Evolutionary conservation across 768 basidiomycete genomes (phyloP).

Genomic region (Panaeolus papilionaceus): DNA sequence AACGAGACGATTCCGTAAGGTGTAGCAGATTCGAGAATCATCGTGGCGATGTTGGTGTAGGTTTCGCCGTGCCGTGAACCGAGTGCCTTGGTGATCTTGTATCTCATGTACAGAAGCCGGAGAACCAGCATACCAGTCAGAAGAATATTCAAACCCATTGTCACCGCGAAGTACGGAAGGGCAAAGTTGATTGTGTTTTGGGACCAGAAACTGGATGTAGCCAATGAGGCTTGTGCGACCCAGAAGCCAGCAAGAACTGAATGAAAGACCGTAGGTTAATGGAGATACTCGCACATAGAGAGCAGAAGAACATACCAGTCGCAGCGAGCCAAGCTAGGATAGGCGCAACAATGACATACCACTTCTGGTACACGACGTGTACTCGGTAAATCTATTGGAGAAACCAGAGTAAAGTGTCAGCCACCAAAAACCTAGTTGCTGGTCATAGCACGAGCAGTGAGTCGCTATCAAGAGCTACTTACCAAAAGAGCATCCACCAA

Average conservation of each 20-base stretch:
- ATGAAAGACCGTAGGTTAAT: background rate
- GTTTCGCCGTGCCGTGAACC: slow-evolving; percentile 19
- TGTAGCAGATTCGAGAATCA: slow-evolving; percentile 41
- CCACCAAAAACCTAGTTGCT: background rate
- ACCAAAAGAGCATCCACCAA: slow-evolving; percentile 23
- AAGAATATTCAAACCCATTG: slow-evolving; percentile 34
- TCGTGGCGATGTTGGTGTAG: slow-evolving; percentile 31
- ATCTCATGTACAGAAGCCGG: slow-evolving; percentile 32
- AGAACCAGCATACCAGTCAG: slow-evolving; percentile 33
- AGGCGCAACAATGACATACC: slow-evolving; percentile 24
- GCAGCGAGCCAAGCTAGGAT: slow-evolving; percentile 22
- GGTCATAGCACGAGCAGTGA: background rate
- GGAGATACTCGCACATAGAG: background rate
- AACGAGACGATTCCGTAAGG: slow-evolving; percentile 34
- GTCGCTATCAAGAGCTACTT: slow-evolving; percentile 7
- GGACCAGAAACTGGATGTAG: slow-evolving; percentile 24
- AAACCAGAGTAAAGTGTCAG: background rate
- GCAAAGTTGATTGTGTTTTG: slow-evolving; percentile 26
- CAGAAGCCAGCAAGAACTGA: slow-evolving; percentile 26
- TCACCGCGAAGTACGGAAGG: slow-evolving; percentile 34
- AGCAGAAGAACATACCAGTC: slow-evolving; percentile 18
- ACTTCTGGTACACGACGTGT: slow-evolving; percentile 26
- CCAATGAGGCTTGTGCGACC: slow-evolving; percentile 22
- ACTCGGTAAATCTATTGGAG: slow-evolving; percentile 29
- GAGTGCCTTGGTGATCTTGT: slow-evolving; percentile 19